phyloP scores from a whole-genome alignment of 2,329 filamentous ascomycete species.

The Thielaviopsis musarum region DNA sequence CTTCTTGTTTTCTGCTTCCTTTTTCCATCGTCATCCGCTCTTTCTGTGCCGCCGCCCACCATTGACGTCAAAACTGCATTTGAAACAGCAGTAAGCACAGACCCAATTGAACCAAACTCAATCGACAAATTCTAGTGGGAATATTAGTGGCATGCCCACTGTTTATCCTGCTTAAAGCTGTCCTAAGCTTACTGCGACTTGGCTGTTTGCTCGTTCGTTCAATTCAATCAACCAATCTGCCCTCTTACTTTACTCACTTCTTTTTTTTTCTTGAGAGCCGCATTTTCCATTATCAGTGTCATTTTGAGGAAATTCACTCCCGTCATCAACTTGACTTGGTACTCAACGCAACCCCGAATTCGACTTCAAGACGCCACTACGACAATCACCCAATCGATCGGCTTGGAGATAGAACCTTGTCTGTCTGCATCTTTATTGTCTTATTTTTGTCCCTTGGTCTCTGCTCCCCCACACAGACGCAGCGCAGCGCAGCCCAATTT shows the following conservation, averaged over 20 bases:
- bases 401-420: too few species aligned
- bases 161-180: neutral
- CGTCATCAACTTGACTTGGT: neutral
- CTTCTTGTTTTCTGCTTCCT: neutral
- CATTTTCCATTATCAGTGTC: neutral
- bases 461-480: neutral
- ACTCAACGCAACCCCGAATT: neutral
- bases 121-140: neutral
- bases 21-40: neutral
- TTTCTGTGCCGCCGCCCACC: too few species aligned
- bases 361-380: neutral
- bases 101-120: neutral
- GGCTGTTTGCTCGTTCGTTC: too few species aligned
- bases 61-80: neutral
- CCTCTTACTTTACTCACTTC: too few species aligned
- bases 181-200: too few species aligned
- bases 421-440: too few species aligned
- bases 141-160: neutral
- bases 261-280: too few species aligned
- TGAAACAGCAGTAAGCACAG: neutral
- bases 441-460: neutral
- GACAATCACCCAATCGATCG: neutral
- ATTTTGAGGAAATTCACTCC: neutral
- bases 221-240: too few species aligned
- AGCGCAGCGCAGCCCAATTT: neutral